phyloP scores from a whole-genome alignment of 2,329 filamentous ascomycete genomes.

The Pseudogymnoascus destructans region DNA sequence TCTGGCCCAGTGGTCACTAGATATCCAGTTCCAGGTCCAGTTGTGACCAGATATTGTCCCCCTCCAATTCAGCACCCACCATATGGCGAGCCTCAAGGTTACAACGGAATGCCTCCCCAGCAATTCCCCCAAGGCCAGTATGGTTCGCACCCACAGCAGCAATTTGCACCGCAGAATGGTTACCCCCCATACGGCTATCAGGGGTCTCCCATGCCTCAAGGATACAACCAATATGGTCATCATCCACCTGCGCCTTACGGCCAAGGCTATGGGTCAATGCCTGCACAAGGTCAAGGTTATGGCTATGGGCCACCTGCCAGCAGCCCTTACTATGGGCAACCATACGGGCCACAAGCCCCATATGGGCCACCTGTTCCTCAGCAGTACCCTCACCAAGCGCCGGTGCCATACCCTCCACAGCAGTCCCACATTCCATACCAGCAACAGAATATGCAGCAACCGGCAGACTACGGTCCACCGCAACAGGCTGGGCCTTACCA shows the following conservation, averaged over 20 bases:
- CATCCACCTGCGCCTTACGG: conserved; percentile 1
- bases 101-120: neutral
- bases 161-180: conserved; percentile 17
- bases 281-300: neutral
- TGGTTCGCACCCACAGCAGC: conserved; percentile 17
- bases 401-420: conserved; percentile 16
- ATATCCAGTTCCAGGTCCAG: conserved; percentile 14
- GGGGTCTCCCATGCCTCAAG: neutral
- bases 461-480: conserved; percentile 12
- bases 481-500: conserved; percentile 8
- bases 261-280: neutral
- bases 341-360: conserved; percentile 11
- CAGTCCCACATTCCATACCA: conserved; percentile 13
- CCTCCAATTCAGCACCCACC: conserved; percentile 11
- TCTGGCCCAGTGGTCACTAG: conserved; percentile 16
- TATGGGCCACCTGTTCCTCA: conserved; percentile 16
- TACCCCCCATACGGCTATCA: neutral
- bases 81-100: neutral
- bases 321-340: conserved; percentile 12
- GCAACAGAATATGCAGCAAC: conserved; percentile 11
- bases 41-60: conserved; percentile 14
- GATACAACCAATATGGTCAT: neutral
- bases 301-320: neutral
- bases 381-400: conserved; percentile 15
- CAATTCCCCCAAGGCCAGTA: conserved; percentile 12